These are phyloP conservation scores for Aspergillus pseudonomiae DNA, from an alignment of 2,329 filamentous ascomycete species.

Conservation along the genomic window DNA sequence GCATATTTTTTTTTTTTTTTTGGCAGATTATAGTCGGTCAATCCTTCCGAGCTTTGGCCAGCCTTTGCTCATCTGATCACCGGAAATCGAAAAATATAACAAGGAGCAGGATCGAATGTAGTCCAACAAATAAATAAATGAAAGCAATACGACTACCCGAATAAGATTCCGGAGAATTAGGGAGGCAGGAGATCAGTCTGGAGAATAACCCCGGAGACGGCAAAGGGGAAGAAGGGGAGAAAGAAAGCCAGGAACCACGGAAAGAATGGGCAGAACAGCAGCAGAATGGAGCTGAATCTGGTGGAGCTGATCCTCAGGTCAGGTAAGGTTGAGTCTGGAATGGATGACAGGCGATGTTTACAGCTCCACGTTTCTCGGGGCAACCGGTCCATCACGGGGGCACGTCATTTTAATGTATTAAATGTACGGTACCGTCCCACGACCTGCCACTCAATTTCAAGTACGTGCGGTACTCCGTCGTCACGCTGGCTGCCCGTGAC, in stretches of 20 bases:
- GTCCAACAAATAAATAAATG: constrained; percentile 6
- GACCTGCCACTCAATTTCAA: not conserved
- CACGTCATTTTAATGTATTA: constrained; percentile 4
- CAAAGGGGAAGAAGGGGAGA: constrained; percentile 6
- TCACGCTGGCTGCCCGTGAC: not conserved
- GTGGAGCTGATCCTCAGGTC: constrained; percentile 23
- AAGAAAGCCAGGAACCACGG: constrained; percentile 7
- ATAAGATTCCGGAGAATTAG: constrained; percentile 9
- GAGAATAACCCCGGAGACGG: constrained; percentile 10
- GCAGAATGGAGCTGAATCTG: constrained; percentile 21
- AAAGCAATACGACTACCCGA: not conserved
- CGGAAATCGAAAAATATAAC: constrained; percentile 13
- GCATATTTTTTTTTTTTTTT: constrained; percentile 56
- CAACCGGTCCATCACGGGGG: constrained; percentile 25
- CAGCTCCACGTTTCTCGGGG: constrained; percentile 32
- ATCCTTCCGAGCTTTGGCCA: constrained; percentile 37
- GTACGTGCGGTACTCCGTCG: not conserved
- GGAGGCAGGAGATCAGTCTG: not conserved
- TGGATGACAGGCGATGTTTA: constrained; percentile 29
- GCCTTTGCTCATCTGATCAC: constrained; percentile 37
- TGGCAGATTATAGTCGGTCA: constrained; percentile 23
- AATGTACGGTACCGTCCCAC: not conserved
- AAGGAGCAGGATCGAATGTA: constrained; percentile 10
- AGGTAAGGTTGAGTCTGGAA: constrained; percentile 18
- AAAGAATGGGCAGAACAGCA: constrained; percentile 7